These are phyloP conservation scores for Penicillium frequentans DNA, from an alignment of 2,329 filamentous ascomycete genomes.

Conservation along the genomic window DNA sequence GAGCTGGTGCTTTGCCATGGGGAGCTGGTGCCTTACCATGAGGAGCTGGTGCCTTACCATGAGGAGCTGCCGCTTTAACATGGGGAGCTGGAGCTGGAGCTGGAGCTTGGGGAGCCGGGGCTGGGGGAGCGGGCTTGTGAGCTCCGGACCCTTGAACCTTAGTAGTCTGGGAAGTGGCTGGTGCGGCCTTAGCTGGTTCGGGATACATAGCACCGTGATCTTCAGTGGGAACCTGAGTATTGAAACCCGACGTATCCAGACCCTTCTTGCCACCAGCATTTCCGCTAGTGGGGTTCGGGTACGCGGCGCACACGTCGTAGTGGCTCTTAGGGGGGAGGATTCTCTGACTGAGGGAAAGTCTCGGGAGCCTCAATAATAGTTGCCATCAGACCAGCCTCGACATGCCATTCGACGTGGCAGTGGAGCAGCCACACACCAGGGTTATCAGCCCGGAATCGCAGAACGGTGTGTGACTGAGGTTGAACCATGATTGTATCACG, in stretches of 20 bases:
- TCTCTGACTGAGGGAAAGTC: slow-evolving; percentile 18
- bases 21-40: not conserved
- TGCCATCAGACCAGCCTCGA: slow-evolving; percentile 31
- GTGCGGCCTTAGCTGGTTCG: not conserved
- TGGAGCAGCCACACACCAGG: slow-evolving; percentile 39
- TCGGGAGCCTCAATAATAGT: slow-evolving; percentile 36
- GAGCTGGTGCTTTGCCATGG: not conserved
- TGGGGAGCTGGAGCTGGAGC: not conserved
- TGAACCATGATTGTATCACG: slow-evolving; percentile 38
- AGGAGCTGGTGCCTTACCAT: not conserved
- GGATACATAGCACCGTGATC: slow-evolving; percentile 21
- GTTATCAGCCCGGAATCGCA: slow-evolving; percentile 38
- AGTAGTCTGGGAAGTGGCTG: not conserved
- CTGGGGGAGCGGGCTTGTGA: not conserved
- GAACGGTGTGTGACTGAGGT: slow-evolving; percentile 30
- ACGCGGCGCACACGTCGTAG: slow-evolving; percentile 22
- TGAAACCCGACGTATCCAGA: slow-evolving; percentile 14
- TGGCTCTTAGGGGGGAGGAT: slow-evolving; percentile 23
- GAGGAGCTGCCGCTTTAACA: not conserved
- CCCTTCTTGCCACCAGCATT: slow-evolving; percentile 26
- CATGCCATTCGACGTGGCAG: slow-evolving; percentile 40
- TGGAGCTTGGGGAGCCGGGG: not conserved
- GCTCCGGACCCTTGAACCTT: not conserved
- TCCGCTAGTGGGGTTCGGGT: slow-evolving; percentile 18
- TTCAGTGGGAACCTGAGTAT: slow-evolving; percentile 5